Conservation (phyloP, 148 eudicot genomes). For the Vaccinium vitisidaea region DNA sequence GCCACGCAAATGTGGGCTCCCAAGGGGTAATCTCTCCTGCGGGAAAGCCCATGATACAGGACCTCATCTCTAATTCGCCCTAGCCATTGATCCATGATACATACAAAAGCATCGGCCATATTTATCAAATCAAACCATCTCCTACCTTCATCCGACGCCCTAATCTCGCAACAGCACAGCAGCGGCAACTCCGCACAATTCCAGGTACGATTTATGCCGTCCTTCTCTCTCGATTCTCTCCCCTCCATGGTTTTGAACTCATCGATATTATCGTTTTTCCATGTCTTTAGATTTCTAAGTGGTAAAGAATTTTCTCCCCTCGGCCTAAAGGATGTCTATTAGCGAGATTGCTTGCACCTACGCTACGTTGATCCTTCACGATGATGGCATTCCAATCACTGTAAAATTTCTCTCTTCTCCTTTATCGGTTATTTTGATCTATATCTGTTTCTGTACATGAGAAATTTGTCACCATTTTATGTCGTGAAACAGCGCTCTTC, state of each 20-base stretch:
- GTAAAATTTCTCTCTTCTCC: constrained; percentile 19
- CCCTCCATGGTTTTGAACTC: neutral
- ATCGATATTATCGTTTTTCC: neutral
- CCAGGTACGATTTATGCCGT: neutral
- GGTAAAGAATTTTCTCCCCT: neutral
- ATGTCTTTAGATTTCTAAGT: neutral
- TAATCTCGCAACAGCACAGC: constrained; percentile 8
- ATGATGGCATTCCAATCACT: constrained; percentile 66
- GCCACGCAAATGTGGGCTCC: neutral
- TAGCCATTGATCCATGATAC: neutral
- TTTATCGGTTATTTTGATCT: neutral
- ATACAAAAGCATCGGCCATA: neutral
- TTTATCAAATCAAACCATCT: neutral
- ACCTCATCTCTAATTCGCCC: neutral
- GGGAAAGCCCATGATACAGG: neutral
- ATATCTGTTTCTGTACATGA: neutral
- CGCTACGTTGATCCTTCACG: constrained; percentile 70
- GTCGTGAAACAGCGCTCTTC: no score
- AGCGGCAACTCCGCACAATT: neutral
- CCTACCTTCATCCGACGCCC: neutral
- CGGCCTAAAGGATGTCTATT: constrained; percentile 32
- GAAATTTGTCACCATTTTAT: neutral
- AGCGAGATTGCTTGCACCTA: constrained; percentile 61
- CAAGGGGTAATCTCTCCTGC: neutral
- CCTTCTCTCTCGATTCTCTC: neutral